phyloP scores from a whole-genome alignment of 441 rosid species.

The Biscutella auriculata region DNA sequence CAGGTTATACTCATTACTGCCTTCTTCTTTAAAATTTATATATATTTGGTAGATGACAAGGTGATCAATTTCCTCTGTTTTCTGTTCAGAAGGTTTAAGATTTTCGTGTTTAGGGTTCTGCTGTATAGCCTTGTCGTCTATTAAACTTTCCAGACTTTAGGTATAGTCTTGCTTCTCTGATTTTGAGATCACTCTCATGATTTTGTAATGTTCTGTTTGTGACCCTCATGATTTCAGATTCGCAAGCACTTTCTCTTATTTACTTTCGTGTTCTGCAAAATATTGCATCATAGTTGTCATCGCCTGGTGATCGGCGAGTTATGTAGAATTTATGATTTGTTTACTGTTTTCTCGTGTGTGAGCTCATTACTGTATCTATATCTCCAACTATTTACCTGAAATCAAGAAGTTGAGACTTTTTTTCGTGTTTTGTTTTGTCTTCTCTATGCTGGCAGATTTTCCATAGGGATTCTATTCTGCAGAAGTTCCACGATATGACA shows the following conservation, averaged over 20 bases:
- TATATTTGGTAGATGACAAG: constrained; percentile 17
- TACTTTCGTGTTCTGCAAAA: too few relatives aligned
- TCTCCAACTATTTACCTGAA: not conserved
- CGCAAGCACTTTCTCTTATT: too few relatives aligned
- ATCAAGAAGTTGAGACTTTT: constrained; percentile 3
- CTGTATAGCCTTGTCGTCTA: not conserved
- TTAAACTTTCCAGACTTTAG: not conserved
- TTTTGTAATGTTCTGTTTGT: not conserved
- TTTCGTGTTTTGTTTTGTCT: not conserved
- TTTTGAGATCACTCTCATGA: too few relatives aligned
- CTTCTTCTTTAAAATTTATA: not conserved
- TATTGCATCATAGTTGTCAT: not conserved
- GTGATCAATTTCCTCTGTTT: constrained; percentile 1
- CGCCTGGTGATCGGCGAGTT: constrained; percentile 3
- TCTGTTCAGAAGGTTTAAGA: constrained; percentile 4
- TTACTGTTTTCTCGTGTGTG: not conserved
- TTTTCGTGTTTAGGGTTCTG: constrained; percentile 10
- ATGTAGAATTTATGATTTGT: not conserved
- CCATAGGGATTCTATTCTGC: constrained; percentile 32
- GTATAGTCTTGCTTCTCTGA: not conserved
- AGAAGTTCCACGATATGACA: constrained; percentile 36
- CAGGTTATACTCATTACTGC: constrained; percentile 32
- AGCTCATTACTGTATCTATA: not conserved
- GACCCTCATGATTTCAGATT: not conserved
- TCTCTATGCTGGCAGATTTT: constrained; percentile 38